Evolutionary conservation across 179 eudicot species (phyloP).

Genomic region (Spinacia oleracea): DNA sequence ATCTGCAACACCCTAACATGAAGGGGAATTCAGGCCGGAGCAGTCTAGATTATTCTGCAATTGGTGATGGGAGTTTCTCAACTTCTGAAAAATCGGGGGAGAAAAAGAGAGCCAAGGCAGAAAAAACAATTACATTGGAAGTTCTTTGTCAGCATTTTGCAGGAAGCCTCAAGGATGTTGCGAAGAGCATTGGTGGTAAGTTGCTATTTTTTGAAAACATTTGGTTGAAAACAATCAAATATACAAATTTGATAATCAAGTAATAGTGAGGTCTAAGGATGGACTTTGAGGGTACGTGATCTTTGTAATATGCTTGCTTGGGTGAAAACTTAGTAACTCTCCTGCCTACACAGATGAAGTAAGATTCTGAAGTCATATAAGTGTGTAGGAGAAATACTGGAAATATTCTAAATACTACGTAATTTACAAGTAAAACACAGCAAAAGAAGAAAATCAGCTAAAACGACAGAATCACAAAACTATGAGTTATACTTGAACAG

Average conservation of each 20-base stretch:
- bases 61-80: slow-evolving; percentile 43
- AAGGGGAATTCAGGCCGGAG: slow-evolving; percentile 26
- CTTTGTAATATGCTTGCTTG: background rate
- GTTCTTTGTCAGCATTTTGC: slow-evolving; percentile 88
- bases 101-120: slow-evolving; percentile 64
- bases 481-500: background rate
- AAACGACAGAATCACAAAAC: too few species aligned
- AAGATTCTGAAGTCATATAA: background rate
- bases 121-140: slow-evolving; percentile 70
- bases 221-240: too few species aligned
- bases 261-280: background rate
- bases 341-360: background rate
- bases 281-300: too few species aligned
- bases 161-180: too few species aligned
- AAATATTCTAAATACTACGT: background rate
- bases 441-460: too few species aligned
- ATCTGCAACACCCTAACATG: slow-evolving; percentile 28
- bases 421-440: background rate
- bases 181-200: too few species aligned
- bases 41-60: slow-evolving; percentile 27
- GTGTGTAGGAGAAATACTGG: background rate
- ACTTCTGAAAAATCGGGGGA: slow-evolving; percentile 48
- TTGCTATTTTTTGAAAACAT: too few species aligned
- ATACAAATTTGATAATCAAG: background rate
- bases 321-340: too few species aligned